These are phyloP conservation scores for Cystofilobasidium bisporidii DNA, from an alignment of 768 basidiomycete species.

Conservation along the genomic window DNA sequence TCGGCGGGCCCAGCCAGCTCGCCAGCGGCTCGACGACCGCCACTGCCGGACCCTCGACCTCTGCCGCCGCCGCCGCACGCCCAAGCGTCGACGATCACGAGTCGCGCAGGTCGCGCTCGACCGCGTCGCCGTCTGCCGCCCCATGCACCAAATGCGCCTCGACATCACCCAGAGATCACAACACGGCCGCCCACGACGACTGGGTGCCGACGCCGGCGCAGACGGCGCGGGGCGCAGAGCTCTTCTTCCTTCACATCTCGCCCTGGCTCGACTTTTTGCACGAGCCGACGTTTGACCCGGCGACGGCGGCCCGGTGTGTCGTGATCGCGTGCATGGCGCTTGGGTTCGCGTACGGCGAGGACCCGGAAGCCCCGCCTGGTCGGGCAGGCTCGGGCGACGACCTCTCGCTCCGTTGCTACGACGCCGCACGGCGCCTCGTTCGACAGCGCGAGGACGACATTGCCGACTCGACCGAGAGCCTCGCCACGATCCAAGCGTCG, in stretches of 20 bases:
- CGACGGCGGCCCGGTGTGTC: constrained; percentile 14
- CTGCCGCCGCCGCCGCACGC: too few relatives aligned
- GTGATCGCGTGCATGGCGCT: constrained; percentile 29
- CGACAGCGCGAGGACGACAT: constrained; percentile 13
- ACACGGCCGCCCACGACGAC: background rate
- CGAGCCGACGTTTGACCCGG: constrained; percentile 30
- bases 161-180: background rate
- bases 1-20: too few relatives aligned
- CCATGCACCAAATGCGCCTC: background rate
- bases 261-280: constrained; percentile 31
- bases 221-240: constrained; percentile 1
- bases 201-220: constrained; percentile 4
- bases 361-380: background rate
- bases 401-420: constrained; percentile 25
- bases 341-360: constrained; percentile 28
- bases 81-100: too few relatives aligned
- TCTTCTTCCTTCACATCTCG: constrained; percentile 31
- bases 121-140: background rate
- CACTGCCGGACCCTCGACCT: too few relatives aligned
- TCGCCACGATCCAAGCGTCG: constrained; percentile 30
- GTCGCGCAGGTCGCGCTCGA: background rate
- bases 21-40: too few relatives aligned
- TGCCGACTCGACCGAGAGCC: constrained; percentile 13
- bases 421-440: constrained; percentile 15
- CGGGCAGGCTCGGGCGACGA: background rate